Conservation (phyloP, 2,329 filamentous ascomycete species). For the Ilyonectria robusta region DNA sequence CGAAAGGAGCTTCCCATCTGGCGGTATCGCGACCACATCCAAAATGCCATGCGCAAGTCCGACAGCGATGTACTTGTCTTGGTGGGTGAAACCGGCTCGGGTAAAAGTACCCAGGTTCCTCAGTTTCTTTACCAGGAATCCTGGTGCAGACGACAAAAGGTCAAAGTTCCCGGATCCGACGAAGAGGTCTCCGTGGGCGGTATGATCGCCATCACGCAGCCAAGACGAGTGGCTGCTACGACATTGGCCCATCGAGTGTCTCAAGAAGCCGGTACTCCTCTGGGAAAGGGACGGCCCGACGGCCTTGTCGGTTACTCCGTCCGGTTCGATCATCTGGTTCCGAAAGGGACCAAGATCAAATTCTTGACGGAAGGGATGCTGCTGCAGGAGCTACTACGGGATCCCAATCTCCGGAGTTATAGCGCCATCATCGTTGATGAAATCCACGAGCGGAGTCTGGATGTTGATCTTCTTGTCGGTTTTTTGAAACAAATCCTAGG, state of each 20-base stretch:
- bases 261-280: conserved; percentile 75
- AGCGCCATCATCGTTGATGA: conserved; percentile 95
- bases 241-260: conserved; percentile 91
- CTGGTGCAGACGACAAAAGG: conserved; percentile 79
- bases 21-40: conserved; percentile 79
- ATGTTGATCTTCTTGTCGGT: conserved; percentile 91
- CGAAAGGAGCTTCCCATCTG: conserved; percentile 86
- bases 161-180: conserved; percentile 59
- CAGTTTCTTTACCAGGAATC: conserved; percentile 86
- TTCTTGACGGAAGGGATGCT: conserved; percentile 98
- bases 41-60: conserved; percentile 65
- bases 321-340: conserved; percentile 89
- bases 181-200: conserved; percentile 74
- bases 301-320: conserved; percentile 90
- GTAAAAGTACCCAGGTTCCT: conserved; percentile 96
- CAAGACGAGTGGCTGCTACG: conserved; percentile 92
- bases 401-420: conserved; percentile 86
- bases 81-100: conserved; percentile 94
- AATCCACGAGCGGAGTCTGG: conserved; percentile 95
- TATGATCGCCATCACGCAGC: conserved; percentile 94
- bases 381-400: conserved; percentile 90
- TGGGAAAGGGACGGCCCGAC: conserved; percentile 58
- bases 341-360: conserved; percentile 88
- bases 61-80: conserved; percentile 84
- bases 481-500: conserved; percentile 86